Conservation (phyloP, 306 rosid genomes). For the Inga leiocalycina region DNA sequence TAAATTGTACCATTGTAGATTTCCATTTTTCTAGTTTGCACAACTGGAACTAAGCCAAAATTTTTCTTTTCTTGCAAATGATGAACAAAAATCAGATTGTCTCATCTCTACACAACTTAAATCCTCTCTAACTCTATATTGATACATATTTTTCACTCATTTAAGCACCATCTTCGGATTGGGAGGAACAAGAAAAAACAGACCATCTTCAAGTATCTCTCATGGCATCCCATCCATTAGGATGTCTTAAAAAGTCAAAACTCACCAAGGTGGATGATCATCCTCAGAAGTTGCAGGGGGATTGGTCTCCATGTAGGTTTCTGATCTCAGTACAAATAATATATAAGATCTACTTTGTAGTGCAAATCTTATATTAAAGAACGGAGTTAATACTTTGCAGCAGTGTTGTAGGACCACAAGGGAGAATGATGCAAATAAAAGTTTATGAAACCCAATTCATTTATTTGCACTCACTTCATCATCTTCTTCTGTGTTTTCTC, state of each 20-base stretch:
- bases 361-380: too few species aligned
- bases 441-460: too few species aligned
- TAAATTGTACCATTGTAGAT: neutral
- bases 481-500: too few species aligned
- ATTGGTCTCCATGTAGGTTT: slow-evolving; percentile 89
- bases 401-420: neutral
- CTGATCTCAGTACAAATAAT: slow-evolving; percentile 98
- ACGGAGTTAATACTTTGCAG: neutral
- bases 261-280: slow-evolving; percentile 84
- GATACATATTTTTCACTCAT: slow-evolving; percentile 34
- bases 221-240: slow-evolving; percentile 3
- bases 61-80: neutral
- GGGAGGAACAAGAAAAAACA: neutral
- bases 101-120: slow-evolving; percentile 36
- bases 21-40: neutral
- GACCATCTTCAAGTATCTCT: slow-evolving; percentile 19
- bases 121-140: slow-evolving; percentile 20
- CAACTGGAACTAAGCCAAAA: neutral
- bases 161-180: too few species aligned
- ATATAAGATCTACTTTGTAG: neutral
- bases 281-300: slow-evolving; percentile 81
- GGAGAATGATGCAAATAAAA: neutral
- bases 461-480: neutral
- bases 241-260: neutral
- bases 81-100: slow-evolving; percentile 33